Conservation (phyloP, 78 protist species). For the Bodo saltans region DNA sequence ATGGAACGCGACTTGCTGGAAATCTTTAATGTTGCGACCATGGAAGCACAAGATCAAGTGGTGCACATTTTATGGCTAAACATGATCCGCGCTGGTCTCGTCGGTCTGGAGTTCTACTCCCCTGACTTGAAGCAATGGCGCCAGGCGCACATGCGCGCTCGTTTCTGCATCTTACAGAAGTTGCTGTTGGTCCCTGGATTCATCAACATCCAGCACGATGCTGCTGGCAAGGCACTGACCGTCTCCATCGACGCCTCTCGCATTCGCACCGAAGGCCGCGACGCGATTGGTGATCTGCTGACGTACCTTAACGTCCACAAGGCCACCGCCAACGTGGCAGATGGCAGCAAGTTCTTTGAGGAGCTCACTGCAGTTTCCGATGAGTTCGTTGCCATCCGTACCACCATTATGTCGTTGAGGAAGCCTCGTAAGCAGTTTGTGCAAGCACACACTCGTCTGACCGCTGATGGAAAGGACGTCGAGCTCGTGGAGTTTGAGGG, state of each 20-base stretch:
- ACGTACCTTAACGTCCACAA: not conserved
- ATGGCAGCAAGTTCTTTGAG: not conserved
- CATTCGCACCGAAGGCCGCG: not conserved
- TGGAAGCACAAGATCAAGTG: constrained; percentile 32
- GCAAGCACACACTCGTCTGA: not conserved
- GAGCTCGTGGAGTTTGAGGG: not conserved
- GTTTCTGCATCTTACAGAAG: constrained; percentile 56
- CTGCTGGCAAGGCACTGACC: not conserved
- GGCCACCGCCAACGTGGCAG: not conserved
- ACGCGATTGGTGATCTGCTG: not conserved
- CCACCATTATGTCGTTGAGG: not conserved
- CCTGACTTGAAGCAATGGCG: constrained; percentile 44
- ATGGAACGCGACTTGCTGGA: constrained; percentile 36
- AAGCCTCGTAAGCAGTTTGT: not conserved
- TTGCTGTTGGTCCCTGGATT: constrained; percentile 52
- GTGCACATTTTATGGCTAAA: constrained; percentile 67
- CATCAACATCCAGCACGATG: constrained; percentile 3
- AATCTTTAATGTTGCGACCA: constrained; percentile 45
- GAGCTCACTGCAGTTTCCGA: not conserved
- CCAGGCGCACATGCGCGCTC: constrained; percentile 76
- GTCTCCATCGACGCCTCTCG: not conserved
- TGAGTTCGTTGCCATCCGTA: not conserved
- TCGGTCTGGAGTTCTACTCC: constrained; percentile 63
- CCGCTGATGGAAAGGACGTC: not conserved
- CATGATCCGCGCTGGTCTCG: constrained; percentile 72